phyloP scores from a whole-genome alignment of 176 grass and related monocot species.

The Thalia dealbata region DNA sequence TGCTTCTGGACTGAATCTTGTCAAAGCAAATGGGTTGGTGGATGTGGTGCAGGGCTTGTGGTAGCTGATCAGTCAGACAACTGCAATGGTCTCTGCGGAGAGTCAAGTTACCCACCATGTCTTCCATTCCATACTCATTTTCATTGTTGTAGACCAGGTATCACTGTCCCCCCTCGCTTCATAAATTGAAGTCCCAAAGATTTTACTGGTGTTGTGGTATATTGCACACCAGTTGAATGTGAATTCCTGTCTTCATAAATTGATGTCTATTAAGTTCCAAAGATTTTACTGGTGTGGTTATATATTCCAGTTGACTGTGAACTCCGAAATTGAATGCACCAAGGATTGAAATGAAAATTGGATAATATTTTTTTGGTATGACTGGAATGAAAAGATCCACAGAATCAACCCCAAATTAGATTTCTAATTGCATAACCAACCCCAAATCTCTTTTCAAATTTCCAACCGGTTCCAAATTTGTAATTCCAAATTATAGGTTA shows the following conservation, averaged over 20 bases:
- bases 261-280: no score
- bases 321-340: background rate
- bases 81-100: conserved; percentile 49
- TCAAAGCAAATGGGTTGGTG: conserved; percentile 69
- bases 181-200: no score
- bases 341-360: background rate
- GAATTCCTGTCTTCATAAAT: no score
- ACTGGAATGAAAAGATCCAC: background rate
- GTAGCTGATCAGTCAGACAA: conserved; percentile 49
- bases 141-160: conserved; percentile 71
- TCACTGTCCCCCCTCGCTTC: background rate
- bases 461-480: no score
- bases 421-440: no score
- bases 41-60: conserved; percentile 38
- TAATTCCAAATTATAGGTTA: no score
- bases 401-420: background rate
- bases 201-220: no score
- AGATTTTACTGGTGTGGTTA: no score
- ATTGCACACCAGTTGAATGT: no score
- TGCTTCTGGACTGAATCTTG: conserved; percentile 62
- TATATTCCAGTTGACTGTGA: no score
- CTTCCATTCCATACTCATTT: conserved; percentile 73
- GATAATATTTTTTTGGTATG: background rate
- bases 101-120: conserved; percentile 45
- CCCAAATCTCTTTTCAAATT: no score